Conservation (phyloP, 2,329 filamentous ascomycete species). For the Colletotrichum sojae region DNA sequence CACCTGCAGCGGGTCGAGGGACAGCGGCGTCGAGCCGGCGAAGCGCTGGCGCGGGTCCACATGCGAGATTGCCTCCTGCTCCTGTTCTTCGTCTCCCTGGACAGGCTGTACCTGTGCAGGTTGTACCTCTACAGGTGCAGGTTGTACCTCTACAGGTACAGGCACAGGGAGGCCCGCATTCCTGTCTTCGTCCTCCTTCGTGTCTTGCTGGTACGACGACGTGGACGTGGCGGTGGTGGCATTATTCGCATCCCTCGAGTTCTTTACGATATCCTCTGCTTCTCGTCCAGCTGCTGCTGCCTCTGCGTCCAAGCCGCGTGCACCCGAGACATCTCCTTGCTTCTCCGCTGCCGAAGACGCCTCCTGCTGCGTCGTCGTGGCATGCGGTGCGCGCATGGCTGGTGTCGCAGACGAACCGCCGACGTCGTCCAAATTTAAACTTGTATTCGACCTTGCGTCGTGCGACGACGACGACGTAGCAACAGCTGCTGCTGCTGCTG, state of each 20-base stretch:
- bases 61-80: constrained; percentile 26
- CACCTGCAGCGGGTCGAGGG: constrained; percentile 37
- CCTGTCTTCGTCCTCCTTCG: too few species aligned
- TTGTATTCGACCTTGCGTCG: neutral
- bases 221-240: neutral
- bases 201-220: neutral
- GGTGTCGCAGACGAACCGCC: neutral
- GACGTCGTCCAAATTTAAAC: constrained; percentile 4
- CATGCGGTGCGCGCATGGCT: constrained; percentile 16
- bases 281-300: neutral
- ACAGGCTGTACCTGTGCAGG: too few species aligned
- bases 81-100: neutral
- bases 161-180: too few species aligned
- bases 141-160: too few species aligned
- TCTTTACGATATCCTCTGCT: neutral
- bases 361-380: neutral
- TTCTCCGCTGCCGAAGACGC: constrained; percentile 12
- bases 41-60: constrained; percentile 32
- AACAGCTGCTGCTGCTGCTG: neutral
- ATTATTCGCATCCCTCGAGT: neutral
- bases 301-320: constrained; percentile 24
- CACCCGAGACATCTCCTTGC: constrained; percentile 37
- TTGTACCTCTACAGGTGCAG: too few species aligned
- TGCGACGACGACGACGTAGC: neutral
- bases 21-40: constrained; percentile 41